Evolutionary conservation across 257 asterid genomes (phyloP).

Genomic region (Hygrophila difformis): DNA sequence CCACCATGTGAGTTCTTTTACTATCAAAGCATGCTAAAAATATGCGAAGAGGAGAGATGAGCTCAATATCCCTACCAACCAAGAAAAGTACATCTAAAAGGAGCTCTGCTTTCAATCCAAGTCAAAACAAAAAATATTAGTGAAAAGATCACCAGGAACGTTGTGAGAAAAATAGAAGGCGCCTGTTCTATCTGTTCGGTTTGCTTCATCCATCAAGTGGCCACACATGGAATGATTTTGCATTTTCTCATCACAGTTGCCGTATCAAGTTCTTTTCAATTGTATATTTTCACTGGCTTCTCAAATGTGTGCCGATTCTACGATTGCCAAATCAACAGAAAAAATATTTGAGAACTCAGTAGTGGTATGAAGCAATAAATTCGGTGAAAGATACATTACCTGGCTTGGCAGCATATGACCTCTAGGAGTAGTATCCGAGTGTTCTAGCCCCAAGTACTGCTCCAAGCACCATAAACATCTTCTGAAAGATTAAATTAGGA

Average conservation of each 20-base stretch:
- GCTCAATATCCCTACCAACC: conserved; percentile 12
- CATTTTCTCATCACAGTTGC: conserved; percentile 1
- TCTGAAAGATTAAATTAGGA: conserved; percentile 34
- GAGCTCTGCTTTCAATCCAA: conserved; percentile 20
- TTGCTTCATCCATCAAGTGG: conserved; percentile 9
- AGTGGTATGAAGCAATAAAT: not conserved
- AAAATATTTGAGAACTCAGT: not conserved
- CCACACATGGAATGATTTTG: conserved; percentile 10
- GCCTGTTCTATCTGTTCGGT: conserved; percentile 9
- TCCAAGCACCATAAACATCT: conserved; percentile 94
- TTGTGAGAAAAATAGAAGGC: conserved; percentile 6
- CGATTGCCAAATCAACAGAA: conserved; percentile 15
- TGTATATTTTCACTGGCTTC: conserved; percentile 89
- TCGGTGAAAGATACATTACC: conserved; percentile 26
- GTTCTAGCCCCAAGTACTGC: conserved; percentile 96
- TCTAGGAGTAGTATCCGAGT: conserved; percentile 78
- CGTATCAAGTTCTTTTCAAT: conserved; percentile 19
- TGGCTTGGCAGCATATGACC: conserved; percentile 68
- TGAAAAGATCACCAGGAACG: conserved; percentile 16
- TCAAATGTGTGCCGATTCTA: conserved; percentile 92
- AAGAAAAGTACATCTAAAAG: conserved; percentile 10
- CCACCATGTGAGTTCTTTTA: conserved; percentile 14
- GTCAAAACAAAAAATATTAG: conserved; percentile 9
- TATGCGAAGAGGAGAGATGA: conserved; percentile 7
- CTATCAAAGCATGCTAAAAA: conserved; percentile 15